Evolutionary conservation across 1,284 basidiomycete genomes (phyloP).

Genomic region (Tylopilus orsonianus): DNA sequence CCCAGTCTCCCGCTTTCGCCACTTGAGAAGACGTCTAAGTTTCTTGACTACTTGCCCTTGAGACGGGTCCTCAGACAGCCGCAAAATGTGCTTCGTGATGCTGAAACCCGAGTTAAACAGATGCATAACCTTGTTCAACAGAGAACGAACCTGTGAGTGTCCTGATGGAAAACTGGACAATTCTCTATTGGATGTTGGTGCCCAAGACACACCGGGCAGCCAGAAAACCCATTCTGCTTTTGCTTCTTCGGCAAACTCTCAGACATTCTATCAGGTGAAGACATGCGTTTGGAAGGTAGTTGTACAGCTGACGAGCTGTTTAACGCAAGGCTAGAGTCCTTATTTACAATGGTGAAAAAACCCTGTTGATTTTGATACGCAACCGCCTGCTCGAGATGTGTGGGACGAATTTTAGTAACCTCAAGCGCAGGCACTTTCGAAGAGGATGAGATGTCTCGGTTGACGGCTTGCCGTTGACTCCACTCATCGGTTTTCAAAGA

Average conservation of each 20-base stretch:
- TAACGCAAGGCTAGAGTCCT: neutral
- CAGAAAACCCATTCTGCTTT: conserved; percentile 26
- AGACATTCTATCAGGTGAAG: conserved; percentile 30
- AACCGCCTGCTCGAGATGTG: neutral
- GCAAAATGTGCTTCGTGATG: conserved; percentile 46
- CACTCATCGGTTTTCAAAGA: conserved; percentile 1
- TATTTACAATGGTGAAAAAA: neutral
- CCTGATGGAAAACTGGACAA: conserved; percentile 52
- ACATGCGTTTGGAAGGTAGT: conserved; percentile 39
- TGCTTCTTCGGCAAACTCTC: conserved; percentile 38
- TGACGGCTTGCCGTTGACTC: neutral
- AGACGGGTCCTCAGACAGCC: conserved; percentile 44
- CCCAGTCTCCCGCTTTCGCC: conserved; percentile 35
- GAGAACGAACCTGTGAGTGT: conserved; percentile 47
- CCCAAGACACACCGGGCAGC: conserved; percentile 48
- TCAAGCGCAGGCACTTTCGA: conserved; percentile 1
- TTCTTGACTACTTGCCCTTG: conserved; percentile 39
- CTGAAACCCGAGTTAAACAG: conserved; percentile 33
- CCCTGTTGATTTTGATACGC: neutral
- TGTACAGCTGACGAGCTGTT: conserved; percentile 5
- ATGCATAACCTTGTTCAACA: neutral
- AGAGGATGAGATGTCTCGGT: neutral
- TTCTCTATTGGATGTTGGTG: conserved; percentile 48
- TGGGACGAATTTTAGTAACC: neutral
- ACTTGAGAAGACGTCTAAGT: conserved; percentile 46